phyloP scores from a whole-genome alignment of 1,284 basidiomycete species.

The Malassezia obtusa region DNA sequence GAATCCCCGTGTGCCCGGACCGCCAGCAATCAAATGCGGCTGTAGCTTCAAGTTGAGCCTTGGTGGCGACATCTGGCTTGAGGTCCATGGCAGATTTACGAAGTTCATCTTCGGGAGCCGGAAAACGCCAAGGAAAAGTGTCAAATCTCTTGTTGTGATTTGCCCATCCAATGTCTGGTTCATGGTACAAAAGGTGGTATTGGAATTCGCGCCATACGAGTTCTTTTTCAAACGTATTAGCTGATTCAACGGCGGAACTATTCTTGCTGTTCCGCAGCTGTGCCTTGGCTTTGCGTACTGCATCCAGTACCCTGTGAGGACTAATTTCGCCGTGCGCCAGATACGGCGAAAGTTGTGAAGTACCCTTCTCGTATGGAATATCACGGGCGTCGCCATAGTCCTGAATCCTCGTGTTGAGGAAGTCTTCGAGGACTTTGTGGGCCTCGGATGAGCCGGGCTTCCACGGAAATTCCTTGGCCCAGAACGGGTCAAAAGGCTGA shows the following conservation, averaged over 20 bases:
- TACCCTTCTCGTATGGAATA: conserved; percentile 6
- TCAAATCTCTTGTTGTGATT: conserved; percentile 10
- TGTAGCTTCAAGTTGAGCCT: not conserved
- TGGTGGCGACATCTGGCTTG: not conserved
- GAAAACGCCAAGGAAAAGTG: not conserved
- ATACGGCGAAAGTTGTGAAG: conserved; percentile 10
- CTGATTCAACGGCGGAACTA: not conserved
- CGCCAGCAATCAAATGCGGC: conserved; percentile 10
- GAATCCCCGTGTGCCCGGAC: conserved; percentile 12
- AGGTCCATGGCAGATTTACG: not conserved
- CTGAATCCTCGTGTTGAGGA: not conserved
- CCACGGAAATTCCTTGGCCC: conserved; percentile 10
- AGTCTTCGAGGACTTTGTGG: not conserved
- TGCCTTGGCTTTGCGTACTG: not conserved
- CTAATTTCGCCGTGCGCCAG: conserved; percentile 15
- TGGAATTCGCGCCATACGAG: conserved; percentile 15
- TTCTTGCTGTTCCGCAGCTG: not conserved
- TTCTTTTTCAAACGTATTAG: conserved; percentile 3
- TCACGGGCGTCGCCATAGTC: conserved; percentile 1
- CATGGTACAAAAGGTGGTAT: conserved; percentile 11
- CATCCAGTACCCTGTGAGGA: conserved; percentile 5
- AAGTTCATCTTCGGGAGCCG: not conserved
- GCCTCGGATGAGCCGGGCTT: conserved; percentile 6
- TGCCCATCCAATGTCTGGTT: conserved; percentile 1
- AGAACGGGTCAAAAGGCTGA: not conserved